Evolutionary conservation across 768 basidiomycete species (phyloP).

Genomic region (Lactifluus piperatus): DNA sequence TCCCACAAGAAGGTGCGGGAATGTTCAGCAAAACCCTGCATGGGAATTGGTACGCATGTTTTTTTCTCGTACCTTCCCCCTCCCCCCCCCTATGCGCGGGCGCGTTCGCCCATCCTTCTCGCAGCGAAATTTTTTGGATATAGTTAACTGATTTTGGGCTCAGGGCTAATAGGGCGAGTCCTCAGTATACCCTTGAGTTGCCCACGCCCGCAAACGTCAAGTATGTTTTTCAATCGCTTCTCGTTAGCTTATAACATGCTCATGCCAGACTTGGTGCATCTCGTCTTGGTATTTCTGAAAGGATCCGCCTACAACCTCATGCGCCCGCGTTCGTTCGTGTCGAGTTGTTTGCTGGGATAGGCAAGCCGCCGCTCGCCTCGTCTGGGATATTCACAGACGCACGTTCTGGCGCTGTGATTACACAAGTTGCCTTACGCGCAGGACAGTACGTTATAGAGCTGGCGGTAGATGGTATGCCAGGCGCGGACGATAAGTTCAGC

Average conservation of each 20-base stretch:
- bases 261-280: neutral
- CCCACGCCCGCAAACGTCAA: constrained; percentile 45
- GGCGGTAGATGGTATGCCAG: constrained; percentile 55
- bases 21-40: constrained; percentile 66
- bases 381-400: constrained; percentile 78
- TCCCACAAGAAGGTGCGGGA: constrained; percentile 84
- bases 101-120: no score
- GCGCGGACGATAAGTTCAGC: constrained; percentile 46
- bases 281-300: constrained; percentile 23
- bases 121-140: neutral
- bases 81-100: no score
- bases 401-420: constrained; percentile 60
- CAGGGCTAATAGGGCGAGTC: constrained; percentile 57
- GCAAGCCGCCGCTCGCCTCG: constrained; percentile 42
- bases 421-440: constrained; percentile 38
- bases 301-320: constrained; percentile 58
- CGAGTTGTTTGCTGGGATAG: constrained; percentile 40
- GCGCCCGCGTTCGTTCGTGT: constrained; percentile 48
- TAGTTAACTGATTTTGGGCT: constrained; percentile 54
- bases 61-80: no score
- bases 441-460: constrained; percentile 70
- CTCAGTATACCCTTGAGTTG: constrained; percentile 54
- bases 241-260: neutral
- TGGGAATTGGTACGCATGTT: constrained; percentile 59
- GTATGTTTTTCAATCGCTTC: constrained; percentile 32